Evolutionary conservation across 768 basidiomycete genomes (phyloP).

Genomic region (Mycena vitilis): DNA sequence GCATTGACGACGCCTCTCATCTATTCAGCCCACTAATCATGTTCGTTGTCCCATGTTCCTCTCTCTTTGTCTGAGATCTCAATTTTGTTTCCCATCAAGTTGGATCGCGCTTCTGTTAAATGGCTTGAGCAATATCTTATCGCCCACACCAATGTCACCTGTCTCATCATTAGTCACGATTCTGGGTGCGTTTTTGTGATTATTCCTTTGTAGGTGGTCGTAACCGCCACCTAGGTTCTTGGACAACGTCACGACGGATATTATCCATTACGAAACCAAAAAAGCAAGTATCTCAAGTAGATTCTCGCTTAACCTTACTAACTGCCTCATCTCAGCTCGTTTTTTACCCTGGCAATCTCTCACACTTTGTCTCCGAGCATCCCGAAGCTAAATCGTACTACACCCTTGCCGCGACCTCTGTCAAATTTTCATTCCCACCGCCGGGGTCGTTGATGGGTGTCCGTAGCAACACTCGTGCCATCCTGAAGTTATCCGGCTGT

Average conservation of each 20-base stretch:
- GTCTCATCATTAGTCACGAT: constrained; percentile 96
- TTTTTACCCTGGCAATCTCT: constrained; percentile 94
- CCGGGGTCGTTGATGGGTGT: constrained; percentile 98
- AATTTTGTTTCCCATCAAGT: constrained; percentile 51
- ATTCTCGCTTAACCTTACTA: constrained; percentile 30
- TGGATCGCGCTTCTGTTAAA: constrained; percentile 85
- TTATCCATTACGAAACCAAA: constrained; percentile 97
- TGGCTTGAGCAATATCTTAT: constrained; percentile 94
- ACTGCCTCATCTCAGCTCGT: constrained; percentile 67
- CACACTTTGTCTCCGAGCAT: constrained; percentile 87
- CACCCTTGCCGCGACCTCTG: constrained; percentile 90
- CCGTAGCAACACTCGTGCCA: constrained; percentile 94
- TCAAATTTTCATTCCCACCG: constrained; percentile 96
- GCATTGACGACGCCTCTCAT: constrained; percentile 28
- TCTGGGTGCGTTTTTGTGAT: constrained; percentile 72
- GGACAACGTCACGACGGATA: constrained; percentile 95
- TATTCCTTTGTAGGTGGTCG: constrained; percentile 8
- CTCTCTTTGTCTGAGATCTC: constrained; percentile 15
- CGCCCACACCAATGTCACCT: constrained; percentile 86
- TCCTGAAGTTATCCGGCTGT: constrained; percentile 90
- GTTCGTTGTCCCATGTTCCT: constrained; percentile 56
- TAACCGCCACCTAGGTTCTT: constrained; percentile 71
- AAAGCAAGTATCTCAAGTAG: constrained; percentile 61
- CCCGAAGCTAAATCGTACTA: constrained; percentile 98
- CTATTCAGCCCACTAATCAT: constrained; percentile 86